phyloP scores from a whole-genome alignment of 495 filamentous ascomycete species.

The Tirmania nivea region DNA sequence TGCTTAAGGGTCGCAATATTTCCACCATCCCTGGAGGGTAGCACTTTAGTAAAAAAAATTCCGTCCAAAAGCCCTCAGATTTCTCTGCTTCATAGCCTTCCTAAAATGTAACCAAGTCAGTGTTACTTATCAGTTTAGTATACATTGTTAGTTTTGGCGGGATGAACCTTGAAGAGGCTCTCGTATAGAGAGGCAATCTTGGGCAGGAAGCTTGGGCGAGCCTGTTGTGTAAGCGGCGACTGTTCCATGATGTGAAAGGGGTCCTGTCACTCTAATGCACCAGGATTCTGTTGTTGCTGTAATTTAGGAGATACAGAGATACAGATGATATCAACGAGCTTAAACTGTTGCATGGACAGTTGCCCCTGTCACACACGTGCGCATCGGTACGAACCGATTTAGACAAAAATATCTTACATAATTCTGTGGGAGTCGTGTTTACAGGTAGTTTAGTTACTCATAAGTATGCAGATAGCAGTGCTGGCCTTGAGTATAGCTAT shows the following conservation, averaged over 20 bases:
- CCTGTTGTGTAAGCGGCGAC: constrained; percentile 84
- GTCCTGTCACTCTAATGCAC: no score
- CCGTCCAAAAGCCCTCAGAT: constrained; percentile 83
- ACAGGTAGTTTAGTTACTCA: no score
- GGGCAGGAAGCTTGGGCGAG: constrained; percentile 78
- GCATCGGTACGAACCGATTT: no score
- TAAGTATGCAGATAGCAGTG: no score
- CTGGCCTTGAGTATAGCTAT: no score
- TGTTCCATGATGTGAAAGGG: neutral
- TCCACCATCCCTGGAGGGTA: constrained; percentile 41
- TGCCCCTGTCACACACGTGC: no score
- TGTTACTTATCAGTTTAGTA: constrained; percentile 13
- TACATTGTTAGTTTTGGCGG: neutral
- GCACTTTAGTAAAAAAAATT: constrained; percentile 77
- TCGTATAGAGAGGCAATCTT: constrained; percentile 86
- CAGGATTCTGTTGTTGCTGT: no score
- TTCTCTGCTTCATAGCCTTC: constrained; percentile 37
- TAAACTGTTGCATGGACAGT: no score
- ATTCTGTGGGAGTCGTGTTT: no score
- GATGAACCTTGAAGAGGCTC: constrained; percentile 53
- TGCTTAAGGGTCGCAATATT: constrained; percentile 42
- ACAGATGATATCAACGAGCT: no score
- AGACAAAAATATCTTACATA: no score
- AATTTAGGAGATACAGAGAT: no score
- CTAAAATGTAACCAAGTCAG: constrained; percentile 2